These are phyloP conservation scores for Penicillium sp. DNA, from an alignment of 2,329 filamentous ascomycete genomes.

Conservation along the genomic window DNA sequence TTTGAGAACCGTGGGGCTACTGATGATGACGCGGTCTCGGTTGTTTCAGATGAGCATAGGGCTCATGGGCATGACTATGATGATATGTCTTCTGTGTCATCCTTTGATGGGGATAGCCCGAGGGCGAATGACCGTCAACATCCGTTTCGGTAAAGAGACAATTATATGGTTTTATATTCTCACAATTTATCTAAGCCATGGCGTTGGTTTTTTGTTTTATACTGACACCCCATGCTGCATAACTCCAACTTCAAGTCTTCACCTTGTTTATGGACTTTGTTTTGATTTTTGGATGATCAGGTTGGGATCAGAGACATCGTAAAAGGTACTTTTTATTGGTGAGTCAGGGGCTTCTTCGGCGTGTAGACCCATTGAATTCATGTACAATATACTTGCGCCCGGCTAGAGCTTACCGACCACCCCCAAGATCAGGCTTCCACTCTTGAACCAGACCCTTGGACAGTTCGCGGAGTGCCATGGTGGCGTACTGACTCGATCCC, in stretches of 20 bases:
- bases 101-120: constrained; percentile 22
- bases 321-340: not conserved
- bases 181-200: constrained; percentile 2
- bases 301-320: not conserved
- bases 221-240: not conserved
- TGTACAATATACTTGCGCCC: not conserved
- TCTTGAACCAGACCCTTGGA: constrained; percentile 66
- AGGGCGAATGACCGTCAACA: not conserved
- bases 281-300: not conserved
- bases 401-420: constrained; percentile 33
- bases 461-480: constrained; percentile 76
- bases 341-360: not conserved
- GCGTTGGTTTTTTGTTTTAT: not conserved
- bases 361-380: not conserved
- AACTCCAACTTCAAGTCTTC: not conserved
- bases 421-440: constrained; percentile 63
- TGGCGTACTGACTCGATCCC: constrained; percentile 78
- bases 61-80: constrained; percentile 20
- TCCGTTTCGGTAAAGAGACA: not conserved
- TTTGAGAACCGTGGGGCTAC: constrained; percentile 12
- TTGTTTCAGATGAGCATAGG: constrained; percentile 23
- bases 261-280: not conserved
- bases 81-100: constrained; percentile 35
- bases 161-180: not conserved
- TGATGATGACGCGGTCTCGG: constrained; percentile 27